A percentile compares a stretch with the other conserved stretches of the same genome.
phyloP scores from a whole-genome alignment of 2,329 filamentous ascomycete species.

The Coniosporium tulheliwenetii region DNA sequence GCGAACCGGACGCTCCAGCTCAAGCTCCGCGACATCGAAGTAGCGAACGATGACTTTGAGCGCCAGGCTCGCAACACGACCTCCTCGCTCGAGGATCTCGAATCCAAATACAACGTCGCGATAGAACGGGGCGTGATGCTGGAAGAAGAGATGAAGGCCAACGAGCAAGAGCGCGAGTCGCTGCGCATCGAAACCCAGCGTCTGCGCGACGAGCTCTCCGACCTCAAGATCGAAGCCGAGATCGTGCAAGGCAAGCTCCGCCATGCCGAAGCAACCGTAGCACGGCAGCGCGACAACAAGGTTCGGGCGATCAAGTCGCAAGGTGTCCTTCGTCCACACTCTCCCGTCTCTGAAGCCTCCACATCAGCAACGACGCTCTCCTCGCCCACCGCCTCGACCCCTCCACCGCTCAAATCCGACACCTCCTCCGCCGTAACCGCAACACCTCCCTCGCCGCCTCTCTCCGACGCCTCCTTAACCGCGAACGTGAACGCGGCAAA shows the following conservation, averaged over 20 bases:
- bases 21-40: conserved; percentile 83
- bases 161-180: conserved; percentile 80
- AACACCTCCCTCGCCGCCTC: conserved; percentile 84
- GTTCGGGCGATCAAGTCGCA: conserved; percentile 18
- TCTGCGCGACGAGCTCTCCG: conserved; percentile 76
- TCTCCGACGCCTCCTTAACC: conserved; percentile 61
- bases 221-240: conserved; percentile 88
- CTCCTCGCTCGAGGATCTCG: conserved; percentile 88
- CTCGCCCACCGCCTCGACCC: conserved; percentile 79
- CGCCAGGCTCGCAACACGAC: conserved; percentile 90
- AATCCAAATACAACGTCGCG: conserved; percentile 89
- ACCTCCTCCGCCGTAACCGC: conserved; percentile 45
- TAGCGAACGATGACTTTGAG: conserved; percentile 97
- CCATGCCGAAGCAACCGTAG: conserved; percentile 41
- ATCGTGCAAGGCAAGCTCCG: conserved; percentile 89
- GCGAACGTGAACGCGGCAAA: too few species aligned
- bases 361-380: conserved; percentile 54
- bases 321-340: conserved; percentile 33
- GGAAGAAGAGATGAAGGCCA: conserved; percentile 83
- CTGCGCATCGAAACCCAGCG: conserved; percentile 84
- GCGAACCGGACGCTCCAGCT: conserved; percentile 67
- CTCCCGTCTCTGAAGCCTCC: conserved; percentile 55
- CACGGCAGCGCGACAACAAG: conserved; percentile 34
- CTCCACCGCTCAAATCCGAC: conserved; percentile 53
- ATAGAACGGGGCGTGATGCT: conserved; percentile 87